Percentiles rank a stretch among this genome's conserved stretches.
phyloP scores from a whole-genome alignment of 345 rosid species.

The Combretum micranthum region DNA sequence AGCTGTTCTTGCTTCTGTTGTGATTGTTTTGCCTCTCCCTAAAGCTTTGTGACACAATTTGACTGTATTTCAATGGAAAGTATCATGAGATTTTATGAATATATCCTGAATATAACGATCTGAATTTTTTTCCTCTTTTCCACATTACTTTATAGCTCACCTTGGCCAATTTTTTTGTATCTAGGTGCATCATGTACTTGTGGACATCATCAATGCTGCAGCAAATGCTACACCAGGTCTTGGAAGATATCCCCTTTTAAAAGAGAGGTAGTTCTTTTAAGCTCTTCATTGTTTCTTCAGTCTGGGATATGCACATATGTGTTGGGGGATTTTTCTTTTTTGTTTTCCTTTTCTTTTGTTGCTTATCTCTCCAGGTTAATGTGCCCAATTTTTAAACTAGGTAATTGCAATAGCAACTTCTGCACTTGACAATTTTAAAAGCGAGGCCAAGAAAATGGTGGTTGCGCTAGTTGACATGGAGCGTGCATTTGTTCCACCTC shows the following conservation, averaged over 20 bases:
- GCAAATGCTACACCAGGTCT: constrained; percentile 52
- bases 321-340: not conserved
- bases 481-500: constrained; percentile 56
- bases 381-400: constrained; percentile 14
- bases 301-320: not conserved
- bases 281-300: not conserved
- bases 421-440: constrained; percentile 43
- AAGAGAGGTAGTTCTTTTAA: constrained; percentile 32
- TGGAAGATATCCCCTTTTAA: constrained; percentile 52
- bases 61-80: no score
- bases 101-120: no score
- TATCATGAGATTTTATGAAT: no score
- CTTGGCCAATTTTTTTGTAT: not conserved
- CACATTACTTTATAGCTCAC: not conserved
- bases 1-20: not conserved
- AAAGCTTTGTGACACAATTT: no score
- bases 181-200: constrained; percentile 41
- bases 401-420: constrained; percentile 41
- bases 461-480: constrained; percentile 55
- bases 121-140: not conserved
- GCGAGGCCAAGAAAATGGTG: constrained; percentile 48
- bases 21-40: no score
- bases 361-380: constrained; percentile 3
- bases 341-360: not conserved
- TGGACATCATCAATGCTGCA: constrained; percentile 40